Evolutionary conservation across 2,329 filamentous ascomycete genomes (phyloP).

Genomic region (Geosmithia flava): DNA sequence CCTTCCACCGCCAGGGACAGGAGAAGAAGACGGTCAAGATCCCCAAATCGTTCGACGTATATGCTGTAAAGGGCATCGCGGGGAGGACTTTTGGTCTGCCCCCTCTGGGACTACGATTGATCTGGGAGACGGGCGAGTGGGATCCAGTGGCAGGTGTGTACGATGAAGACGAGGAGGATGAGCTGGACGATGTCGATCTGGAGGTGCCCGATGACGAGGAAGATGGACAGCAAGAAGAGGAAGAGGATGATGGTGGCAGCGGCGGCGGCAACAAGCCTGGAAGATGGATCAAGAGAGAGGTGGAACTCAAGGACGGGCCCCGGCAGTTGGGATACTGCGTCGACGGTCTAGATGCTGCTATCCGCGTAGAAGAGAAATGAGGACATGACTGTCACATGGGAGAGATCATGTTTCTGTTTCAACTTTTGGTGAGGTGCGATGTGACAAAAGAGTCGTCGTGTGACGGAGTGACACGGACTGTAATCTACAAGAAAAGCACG

Average conservation of each 20-base stretch:
- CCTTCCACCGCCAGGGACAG: conserved; percentile 24
- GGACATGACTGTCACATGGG: not conserved
- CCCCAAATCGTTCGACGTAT: conserved; percentile 68
- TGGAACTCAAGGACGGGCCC: conserved; percentile 68
- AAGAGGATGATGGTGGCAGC: conserved; percentile 3
- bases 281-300: conserved; percentile 64
- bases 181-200: conserved; percentile 39
- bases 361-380: conserved; percentile 49
- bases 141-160: conserved; percentile 61
- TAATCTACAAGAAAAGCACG: too few relatives aligned
- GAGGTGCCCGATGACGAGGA: conserved; percentile 13
- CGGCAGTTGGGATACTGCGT: conserved; percentile 75
- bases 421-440: too few relatives aligned
- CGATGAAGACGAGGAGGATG: conserved; percentile 40
- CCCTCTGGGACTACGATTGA: conserved; percentile 52
- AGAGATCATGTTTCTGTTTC: too few relatives aligned
- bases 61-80: conserved; percentile 68
- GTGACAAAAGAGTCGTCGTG: too few relatives aligned
- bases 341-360: conserved; percentile 55
- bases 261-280: conserved; percentile 23
- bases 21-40: conserved; percentile 34
- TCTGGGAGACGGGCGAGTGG: conserved; percentile 89
- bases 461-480: too few relatives aligned
- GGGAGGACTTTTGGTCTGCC: conserved; percentile 54
- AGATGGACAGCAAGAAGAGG: conserved; percentile 14